Conservation (phyloP, 208 protist species). For the Leishmania tropica region DNA sequence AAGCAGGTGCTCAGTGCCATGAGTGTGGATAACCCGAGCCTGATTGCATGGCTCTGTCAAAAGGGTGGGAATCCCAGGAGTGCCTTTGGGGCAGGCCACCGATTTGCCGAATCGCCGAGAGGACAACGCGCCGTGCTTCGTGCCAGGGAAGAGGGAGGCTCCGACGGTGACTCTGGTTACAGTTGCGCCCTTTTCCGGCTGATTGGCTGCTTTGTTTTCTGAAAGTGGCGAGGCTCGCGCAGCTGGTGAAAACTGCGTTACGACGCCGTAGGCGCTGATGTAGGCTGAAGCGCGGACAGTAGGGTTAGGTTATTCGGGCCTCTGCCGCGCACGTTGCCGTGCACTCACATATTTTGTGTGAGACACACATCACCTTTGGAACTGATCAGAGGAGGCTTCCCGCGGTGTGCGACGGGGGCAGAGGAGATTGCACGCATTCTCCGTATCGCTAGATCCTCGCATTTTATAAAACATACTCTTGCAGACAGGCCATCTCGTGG, state of each 20-base stretch:
- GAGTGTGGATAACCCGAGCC: not conserved
- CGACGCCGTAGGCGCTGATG: not conserved
- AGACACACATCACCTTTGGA: not conserved
- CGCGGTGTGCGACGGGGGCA: not conserved
- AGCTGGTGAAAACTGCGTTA: not conserved
- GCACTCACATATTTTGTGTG: not conserved
- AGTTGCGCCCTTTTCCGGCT: not conserved
- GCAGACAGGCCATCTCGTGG: not conserved
- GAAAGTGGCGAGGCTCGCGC: not conserved
- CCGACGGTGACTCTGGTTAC: not conserved
- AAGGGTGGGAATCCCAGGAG: not conserved
- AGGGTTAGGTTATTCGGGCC: not conserved
- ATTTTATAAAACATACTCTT: not conserved
- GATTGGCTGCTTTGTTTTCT: not conserved
- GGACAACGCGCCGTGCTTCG: not conserved
- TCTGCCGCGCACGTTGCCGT: not conserved
- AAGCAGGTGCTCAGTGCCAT: not conserved
- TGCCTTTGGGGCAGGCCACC: not conserved
- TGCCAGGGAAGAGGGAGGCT: not conserved
- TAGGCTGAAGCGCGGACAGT: not conserved
- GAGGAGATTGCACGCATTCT: not conserved
- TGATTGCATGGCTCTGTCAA: not conserved
- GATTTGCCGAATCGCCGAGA: not conserved
- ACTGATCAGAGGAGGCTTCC: not conserved
- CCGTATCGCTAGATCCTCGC: too few relatives aligned